These are phyloP conservation scores for Datisca glomerata DNA, from an alignment of 306 rosid species.

Conservation along the genomic window DNA sequence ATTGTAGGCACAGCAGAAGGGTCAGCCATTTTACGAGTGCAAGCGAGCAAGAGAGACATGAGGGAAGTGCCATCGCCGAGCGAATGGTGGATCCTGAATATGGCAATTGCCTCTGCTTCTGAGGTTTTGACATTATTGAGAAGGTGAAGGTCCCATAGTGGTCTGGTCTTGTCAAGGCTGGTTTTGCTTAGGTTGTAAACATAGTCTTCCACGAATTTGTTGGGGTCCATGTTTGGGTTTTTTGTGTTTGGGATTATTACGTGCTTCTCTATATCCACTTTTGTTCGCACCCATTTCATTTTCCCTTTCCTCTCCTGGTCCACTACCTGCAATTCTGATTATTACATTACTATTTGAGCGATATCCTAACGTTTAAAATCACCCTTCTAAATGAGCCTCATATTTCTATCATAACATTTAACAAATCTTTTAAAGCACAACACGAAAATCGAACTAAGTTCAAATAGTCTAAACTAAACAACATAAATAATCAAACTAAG, in stretches of 20 bases:
- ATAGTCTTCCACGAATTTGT: conserved; percentile 23
- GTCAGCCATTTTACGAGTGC: conserved; percentile 15
- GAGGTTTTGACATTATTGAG: conserved; percentile 23
- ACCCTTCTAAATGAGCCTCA: no score
- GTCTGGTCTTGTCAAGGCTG: conserved; percentile 17
- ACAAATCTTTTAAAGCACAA: no score
- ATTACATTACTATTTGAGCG: neutral
- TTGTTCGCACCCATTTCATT: conserved; percentile 25
- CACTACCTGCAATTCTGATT: conserved; percentile 4
- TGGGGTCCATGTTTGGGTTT: neutral
- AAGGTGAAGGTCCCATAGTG: conserved; percentile 29
- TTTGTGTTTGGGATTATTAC: conserved; percentile 9
- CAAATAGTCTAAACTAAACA: no score
- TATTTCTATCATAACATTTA: no score
- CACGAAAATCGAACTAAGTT: no score
- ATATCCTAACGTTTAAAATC: no score
- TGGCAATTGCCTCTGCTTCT: conserved; percentile 11
- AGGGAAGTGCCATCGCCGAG: conserved; percentile 32
- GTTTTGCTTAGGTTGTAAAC: conserved; percentile 19
- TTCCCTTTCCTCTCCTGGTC: conserved; percentile 9
- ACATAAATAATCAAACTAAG: neutral
- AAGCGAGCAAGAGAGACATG: conserved; percentile 28
- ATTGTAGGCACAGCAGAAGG: conserved; percentile 24
- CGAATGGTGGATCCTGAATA: conserved; percentile 29
- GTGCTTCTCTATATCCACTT: conserved; percentile 21